Base-by-base conservation (phyloP, 208 protist species). In the Naegleria gruberi region DNA sequence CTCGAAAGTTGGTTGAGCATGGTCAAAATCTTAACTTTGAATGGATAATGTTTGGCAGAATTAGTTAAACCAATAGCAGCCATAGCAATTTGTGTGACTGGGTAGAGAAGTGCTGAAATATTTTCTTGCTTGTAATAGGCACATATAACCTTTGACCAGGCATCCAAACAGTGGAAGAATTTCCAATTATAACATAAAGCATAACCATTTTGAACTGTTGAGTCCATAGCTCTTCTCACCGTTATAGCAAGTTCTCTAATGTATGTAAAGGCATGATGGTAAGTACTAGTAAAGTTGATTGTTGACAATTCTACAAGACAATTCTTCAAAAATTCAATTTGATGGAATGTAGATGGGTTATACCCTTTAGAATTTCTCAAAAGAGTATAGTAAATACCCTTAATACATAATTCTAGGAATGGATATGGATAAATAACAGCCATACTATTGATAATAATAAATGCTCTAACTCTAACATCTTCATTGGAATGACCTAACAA, bases 161-260 rank as follows among this genome's bases (percentile, higher is more conserved):
- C 87, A 30, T 91, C 47, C 10, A 96, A 30, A 51, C 90, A 93
- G 89, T 95, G 92, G 37, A 96, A 83, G 46, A 93, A 96, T 74
- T 93, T 94, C 95, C 95, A 97, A 90, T 95, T 96, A 92, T 96
- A 96, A 43, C 86, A 86, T 41, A 90, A 77, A 1, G 90, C 44
- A 82, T 91, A 91, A 89, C n/a, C 23, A 34, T 83, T 83, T 17
- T 89, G n/a, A 43, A 23, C 6, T 17, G 57, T 77, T n/a, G 7
- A 4, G 3, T 89, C 84, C 30, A 95, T 41, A 0, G 94, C 93
- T 37, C 92, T 95, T 47, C 95, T 90, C 12, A 97, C 81, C 82
- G 95, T 93, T 43, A 97, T 94, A 23, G 94, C 94, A 0, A 97
- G 90, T 90, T 97, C 94, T 44, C 95, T 91, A 89, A 97, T 94